Evolutionary conservation across 371 early-diverging fungal species (phyloP), one percentile per base, ranked within the genome.

Genomic region (Basidiobolus meristosporus): DNA sequence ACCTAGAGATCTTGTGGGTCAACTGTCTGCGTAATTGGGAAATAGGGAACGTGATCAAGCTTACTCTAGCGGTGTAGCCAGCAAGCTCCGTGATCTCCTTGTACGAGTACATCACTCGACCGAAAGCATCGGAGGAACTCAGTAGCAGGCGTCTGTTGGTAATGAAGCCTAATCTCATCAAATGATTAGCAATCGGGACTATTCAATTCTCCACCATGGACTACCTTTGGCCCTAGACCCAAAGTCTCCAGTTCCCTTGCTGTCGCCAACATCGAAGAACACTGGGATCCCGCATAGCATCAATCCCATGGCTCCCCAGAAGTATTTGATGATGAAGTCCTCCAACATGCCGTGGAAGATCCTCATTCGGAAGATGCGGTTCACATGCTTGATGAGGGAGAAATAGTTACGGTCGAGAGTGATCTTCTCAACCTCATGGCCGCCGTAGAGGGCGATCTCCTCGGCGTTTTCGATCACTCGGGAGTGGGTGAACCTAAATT

Each of bases 221-320:
- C 42, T 45, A 62, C 65, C 65, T 56, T 67, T 63, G 3, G 74
- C 68, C 39, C 78, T 62, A 14, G 59, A 59, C 37, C 68, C 68
- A 30, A 73, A 53, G 38, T 60, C 60, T 2, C 41, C 20, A 12
- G 50, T 51, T 3, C 53, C 60, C 34, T 43, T 42, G 32, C 63
- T 44, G 10, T 63, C 67, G 2, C 51, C 62, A 0, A 73, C 54
- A 41, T 64, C 67, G 44, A 82, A 78, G 57, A 95, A 95, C 16
- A 92, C 93, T 0, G 96, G 96, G 10, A 80, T 80, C 7, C 83
- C 72, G 42, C 88, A 83, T 23, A 90, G 70, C 3, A 88, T 58
- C 29, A 95, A 66, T 29, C 96, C 96, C 41, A 81, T 71, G 5
- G 90, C 93, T 38, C 88, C 86, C 93, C 96, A 95, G 46, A 82